A percentile compares a stretch with the other conserved stretches of the same genome.
These are phyloP conservation scores for Trypanosoma theileri DNA, from an alignment of 208 protist genomes.

Conservation along the genomic window DNA sequence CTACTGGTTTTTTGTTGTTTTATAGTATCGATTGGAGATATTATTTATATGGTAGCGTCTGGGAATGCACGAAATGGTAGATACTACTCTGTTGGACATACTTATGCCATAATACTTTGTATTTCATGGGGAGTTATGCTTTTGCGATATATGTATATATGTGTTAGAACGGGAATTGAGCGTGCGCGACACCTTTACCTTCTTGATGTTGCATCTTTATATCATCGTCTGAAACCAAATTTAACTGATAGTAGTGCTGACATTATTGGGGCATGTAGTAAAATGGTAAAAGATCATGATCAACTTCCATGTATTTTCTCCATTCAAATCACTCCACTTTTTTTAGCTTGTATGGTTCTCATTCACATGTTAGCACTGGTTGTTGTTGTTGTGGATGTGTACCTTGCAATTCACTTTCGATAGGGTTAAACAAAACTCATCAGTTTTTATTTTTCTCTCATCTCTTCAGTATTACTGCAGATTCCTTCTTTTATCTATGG, in stretches of 20 bases:
- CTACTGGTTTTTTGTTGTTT: conserved; percentile 40
- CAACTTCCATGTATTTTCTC: conserved; percentile 53
- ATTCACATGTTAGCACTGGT: conserved; percentile 40
- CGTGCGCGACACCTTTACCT: conserved; percentile 59
- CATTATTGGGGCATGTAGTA: conserved; percentile 50
- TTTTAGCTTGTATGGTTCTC: conserved; percentile 30
- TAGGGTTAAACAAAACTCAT: background rate
- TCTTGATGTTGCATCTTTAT: conserved; percentile 63
- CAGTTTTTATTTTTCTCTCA: background rate
- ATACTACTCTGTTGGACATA: conserved; percentile 57
- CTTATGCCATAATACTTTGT: conserved; percentile 57
- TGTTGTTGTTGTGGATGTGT: conserved; percentile 8
- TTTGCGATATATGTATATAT: conserved; percentile 61
- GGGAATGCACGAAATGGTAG: conserved; percentile 17
- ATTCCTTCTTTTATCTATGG: too few species aligned
- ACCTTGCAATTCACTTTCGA: background rate
- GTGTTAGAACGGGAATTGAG: conserved; percentile 36
- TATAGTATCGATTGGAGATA: conserved; percentile 42
- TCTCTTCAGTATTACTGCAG: too few species aligned
- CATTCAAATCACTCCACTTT: conserved; percentile 23
- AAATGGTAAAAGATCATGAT: conserved; percentile 41
- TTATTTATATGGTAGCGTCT: conserved; percentile 38
- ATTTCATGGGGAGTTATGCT: conserved; percentile 45
- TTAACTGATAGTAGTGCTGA: conserved; percentile 36
- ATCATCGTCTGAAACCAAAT: conserved; percentile 46